A percentile compares a stretch with the other conserved stretches of the same genome.
Evolutionary conservation across 179 eudicot species (phyloP).

Genomic region (Silene coronaria): DNA sequence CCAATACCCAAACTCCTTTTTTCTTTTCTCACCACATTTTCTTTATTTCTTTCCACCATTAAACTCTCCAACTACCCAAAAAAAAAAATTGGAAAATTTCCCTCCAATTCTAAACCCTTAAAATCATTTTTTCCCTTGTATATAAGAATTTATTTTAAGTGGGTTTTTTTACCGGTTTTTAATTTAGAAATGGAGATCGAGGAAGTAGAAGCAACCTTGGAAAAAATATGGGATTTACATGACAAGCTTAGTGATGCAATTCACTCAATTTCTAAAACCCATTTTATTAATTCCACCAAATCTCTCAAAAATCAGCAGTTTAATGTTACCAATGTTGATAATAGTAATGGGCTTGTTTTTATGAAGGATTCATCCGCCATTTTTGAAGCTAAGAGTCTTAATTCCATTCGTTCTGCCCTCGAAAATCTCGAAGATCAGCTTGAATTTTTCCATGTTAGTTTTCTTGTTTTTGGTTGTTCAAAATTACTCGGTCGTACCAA

Average conservation of each 20-base stretch:
- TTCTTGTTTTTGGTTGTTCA: neutral
- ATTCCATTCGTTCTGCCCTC: conserved; percentile 78
- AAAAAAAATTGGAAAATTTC: conserved; percentile 1
- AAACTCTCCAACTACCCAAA: neutral
- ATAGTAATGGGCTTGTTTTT: conserved; percentile 51
- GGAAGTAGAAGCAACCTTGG: conserved; percentile 67
- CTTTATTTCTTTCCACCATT: too few relatives aligned
- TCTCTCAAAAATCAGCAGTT: conserved; percentile 25
- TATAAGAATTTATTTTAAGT: too few relatives aligned
- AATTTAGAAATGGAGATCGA: conserved; percentile 47
- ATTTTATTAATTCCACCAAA: conserved; percentile 55
- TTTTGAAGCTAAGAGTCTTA: conserved; percentile 76
- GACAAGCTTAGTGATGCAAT: conserved; percentile 96
- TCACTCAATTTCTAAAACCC: conserved; percentile 67
- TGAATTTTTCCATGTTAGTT: conserved; percentile 41
- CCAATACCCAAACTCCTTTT: conserved; percentile 7
- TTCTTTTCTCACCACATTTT: neutral
- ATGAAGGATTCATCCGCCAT: conserved; percentile 56
- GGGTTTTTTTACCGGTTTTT: too few relatives aligned
- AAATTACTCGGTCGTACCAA: too few relatives aligned
- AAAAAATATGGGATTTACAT: conserved; percentile 91
- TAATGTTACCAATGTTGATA: neutral
- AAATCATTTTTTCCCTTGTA: neutral
- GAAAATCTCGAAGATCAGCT: conserved; percentile 66
- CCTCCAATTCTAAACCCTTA: conserved; percentile 21